Base-by-base conservation (phyloP, 2,329 filamentous ascomycete species). In the Aspergillus sp. region DNA sequence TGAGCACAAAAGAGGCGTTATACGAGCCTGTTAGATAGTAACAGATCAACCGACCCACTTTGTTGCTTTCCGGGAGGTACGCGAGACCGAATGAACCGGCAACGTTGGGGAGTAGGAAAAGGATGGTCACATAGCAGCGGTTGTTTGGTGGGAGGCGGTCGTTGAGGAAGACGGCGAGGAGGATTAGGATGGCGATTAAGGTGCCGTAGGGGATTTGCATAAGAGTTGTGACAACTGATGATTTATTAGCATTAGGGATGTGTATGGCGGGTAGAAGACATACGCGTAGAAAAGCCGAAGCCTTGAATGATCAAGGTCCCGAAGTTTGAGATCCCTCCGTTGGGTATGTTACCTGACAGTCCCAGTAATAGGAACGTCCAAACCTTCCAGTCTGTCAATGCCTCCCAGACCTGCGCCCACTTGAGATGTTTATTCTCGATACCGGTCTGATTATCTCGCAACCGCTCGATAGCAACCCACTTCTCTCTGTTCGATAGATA, bases 251-350 rank as follows among this genome's bases (percentile, higher is more conserved):
- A 19, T 19, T 19, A 2, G 17, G 17, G 17, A 19, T 19, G 17
- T 19, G 17, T 19, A 19, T 19, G 17, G 17, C 3, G 17, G 17
- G 17, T 19, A 19, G 17, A 65, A 3, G 61, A 66, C 23, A 63
- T 58, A 41, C 71, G 60, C 0, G 68, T 63, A 0, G 61, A 63
- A 54, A 70, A 75, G 2, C 73, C 74, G 22, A 75, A 67, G 0
- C 72, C 62, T 23, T 66, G 59, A 33, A 66, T 60, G 5, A 67
- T 61, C 23, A 66, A 38, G 1, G 55, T 61, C 6, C 52, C 52
- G 48, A 63, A 64, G 41, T 62, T 63, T 4, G 61, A 59, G 35
- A 64, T 60, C 1, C 62, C 59, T 13, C 62, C 64, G 57, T 69
- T 61, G 7, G 58, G 60, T 25, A 62, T 61, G 6, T 58, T 58